Evolutionary conservation across 2,329 filamentous ascomycete genomes (phyloP).

Genomic region (Neonectria magnoliae): DNA sequence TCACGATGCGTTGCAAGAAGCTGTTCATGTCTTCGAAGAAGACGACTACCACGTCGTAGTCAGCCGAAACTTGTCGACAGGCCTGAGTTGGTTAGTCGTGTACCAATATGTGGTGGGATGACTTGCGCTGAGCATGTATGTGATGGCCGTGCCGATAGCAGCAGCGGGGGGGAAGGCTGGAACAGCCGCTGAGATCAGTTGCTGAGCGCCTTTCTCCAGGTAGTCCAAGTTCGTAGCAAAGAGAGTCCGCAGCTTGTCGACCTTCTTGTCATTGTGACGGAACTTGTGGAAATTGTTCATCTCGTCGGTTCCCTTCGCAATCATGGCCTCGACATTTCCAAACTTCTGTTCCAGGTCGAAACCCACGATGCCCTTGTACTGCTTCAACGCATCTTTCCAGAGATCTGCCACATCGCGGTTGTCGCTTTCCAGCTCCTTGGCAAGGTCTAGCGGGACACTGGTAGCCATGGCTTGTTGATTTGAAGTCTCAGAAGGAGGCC

Average conservation of each 20-base stretch:
- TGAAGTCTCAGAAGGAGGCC: neutral
- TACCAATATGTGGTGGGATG: neutral
- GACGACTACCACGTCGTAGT: constrained; percentile 51
- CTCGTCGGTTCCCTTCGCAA: constrained; percentile 39
- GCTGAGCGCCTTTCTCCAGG: constrained; percentile 43
- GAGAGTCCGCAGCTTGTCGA: constrained; percentile 45
- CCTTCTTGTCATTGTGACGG: constrained; percentile 47
- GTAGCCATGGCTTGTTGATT: constrained; percentile 1
- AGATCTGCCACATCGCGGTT: constrained; percentile 44
- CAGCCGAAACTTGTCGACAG: constrained; percentile 45
- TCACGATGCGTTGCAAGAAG: constrained; percentile 48
- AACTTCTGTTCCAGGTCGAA: constrained; percentile 46
- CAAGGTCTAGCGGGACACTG: constrained; percentile 10
- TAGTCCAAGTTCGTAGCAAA: constrained; percentile 44
- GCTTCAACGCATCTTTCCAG: constrained; percentile 47
- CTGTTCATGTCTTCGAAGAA: constrained; percentile 53
- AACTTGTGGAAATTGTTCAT: constrained; percentile 48
- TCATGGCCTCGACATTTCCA: constrained; percentile 40
- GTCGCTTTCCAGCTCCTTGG: constrained; percentile 37
- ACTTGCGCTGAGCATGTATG: constrained; percentile 44
- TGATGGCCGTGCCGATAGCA: constrained; percentile 48
- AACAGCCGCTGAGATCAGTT: constrained; percentile 44
- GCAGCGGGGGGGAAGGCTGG: constrained; percentile 47
- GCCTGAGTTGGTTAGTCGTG: constrained; percentile 30
- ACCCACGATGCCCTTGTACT: constrained; percentile 47